These are phyloP conservation scores for Paracamarosporium sp. DNA, from an alignment of 2,329 filamentous ascomycete genomes.

Conservation along the genomic window DNA sequence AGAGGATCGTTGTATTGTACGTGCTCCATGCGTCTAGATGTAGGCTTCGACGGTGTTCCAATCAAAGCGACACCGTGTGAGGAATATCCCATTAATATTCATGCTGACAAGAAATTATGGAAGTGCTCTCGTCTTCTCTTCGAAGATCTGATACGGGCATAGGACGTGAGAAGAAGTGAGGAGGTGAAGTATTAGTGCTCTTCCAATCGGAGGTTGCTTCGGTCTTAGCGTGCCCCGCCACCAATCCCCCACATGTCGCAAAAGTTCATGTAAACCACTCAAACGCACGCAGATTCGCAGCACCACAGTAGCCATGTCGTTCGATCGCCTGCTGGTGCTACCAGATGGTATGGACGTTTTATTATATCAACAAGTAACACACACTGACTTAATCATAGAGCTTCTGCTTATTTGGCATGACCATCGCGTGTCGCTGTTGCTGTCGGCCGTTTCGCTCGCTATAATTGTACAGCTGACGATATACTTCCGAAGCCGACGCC, in stretches of 20 bases:
- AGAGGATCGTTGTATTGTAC: not conserved
- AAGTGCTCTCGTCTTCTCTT: not conserved
- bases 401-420: constrained; percentile 46
- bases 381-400: constrained; percentile 26
- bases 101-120: not conserved
- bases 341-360: not conserved
- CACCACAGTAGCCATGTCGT: not conserved
- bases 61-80: not conserved
- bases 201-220: not conserved
- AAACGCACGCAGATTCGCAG: not conserved
- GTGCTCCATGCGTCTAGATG: not conserved
- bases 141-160: not conserved
- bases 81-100: not conserved
- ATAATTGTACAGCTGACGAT: constrained; percentile 36
- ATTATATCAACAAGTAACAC: not conserved
- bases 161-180: no score
- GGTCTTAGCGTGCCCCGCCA: constrained; percentile 9
- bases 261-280: constrained; percentile 5
- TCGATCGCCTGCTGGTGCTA: not conserved
- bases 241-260: not conserved
- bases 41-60: not conserved
- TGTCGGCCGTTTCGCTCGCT: constrained; percentile 37
- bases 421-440: constrained; percentile 41
- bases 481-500: constrained; percentile 33
- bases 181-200: no score